Conservation (phyloP, 768 basidiomycete genomes). For the Exsudoporus frostii region DNA sequence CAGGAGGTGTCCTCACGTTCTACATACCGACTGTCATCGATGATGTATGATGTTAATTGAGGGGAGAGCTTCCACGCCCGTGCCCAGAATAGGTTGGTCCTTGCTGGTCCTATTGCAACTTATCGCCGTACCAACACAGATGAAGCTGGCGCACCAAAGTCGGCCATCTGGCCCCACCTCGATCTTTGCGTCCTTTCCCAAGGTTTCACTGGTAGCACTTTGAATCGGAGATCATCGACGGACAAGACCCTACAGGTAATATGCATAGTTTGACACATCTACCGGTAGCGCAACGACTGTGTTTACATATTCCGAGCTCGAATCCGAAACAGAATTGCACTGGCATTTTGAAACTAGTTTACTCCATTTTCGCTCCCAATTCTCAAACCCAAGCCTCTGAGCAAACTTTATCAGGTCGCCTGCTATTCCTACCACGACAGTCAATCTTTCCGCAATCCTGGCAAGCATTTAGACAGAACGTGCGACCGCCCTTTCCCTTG, state of each 20-base stretch:
- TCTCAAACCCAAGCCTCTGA: conserved; percentile 48
- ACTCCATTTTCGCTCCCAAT: not conserved
- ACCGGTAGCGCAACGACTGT: not conserved
- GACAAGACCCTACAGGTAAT: not conserved
- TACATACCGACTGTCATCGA: conserved; percentile 80
- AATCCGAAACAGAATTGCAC: not conserved
- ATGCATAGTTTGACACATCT: conserved; percentile 8
- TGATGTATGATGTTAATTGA: conserved; percentile 49
- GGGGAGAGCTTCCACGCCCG: not conserved
- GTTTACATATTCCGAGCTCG: conserved; percentile 11
- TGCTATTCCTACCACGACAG: conserved; percentile 74
- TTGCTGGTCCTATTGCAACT: not conserved
- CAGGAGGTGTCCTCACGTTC: conserved; percentile 83
- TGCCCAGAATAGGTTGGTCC: not conserved
- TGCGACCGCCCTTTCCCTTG: conserved; percentile 78
- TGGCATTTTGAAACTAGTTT: not conserved
- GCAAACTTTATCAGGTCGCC: conserved; percentile 74
- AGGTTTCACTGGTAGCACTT: no score
- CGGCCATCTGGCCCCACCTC: not conserved
- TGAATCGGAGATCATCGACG: not conserved
- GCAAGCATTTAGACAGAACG: conserved; percentile 70
- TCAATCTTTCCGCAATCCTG: conserved; percentile 82
- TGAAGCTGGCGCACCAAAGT: not conserved
- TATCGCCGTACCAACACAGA: not conserved
- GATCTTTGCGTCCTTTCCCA: not conserved